Evolutionary conservation across 345 rosid species (phyloP).

Genomic region (Lumnitzera littorea): DNA sequence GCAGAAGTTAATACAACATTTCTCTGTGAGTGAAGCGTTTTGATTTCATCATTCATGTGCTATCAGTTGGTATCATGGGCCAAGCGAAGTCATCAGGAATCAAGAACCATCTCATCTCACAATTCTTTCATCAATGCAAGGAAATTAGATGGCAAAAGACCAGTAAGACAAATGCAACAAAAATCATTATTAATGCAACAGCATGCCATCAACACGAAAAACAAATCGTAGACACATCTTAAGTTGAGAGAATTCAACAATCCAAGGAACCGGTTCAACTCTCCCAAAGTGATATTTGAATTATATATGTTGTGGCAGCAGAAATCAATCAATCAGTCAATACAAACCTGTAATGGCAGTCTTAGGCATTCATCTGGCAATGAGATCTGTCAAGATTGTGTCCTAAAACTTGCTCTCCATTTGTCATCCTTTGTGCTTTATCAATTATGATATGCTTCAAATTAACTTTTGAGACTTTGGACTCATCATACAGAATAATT

Average conservation of each 20-base stretch:
- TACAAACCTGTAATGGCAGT: slow-evolving; percentile 93
- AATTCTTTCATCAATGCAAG: too few relatives aligned
- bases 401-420: slow-evolving; percentile 96
- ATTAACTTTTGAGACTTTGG: slow-evolving; percentile 92
- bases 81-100: too few relatives aligned
- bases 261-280: neutral
- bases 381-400: slow-evolving; percentile 99
- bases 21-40: too few relatives aligned
- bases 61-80: too few relatives aligned
- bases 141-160: too few relatives aligned
- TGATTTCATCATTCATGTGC: too few relatives aligned
- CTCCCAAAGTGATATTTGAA: neutral
- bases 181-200: too few relatives aligned
- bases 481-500: slow-evolving; percentile 93
- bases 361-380: slow-evolving; percentile 80
- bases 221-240: too few relatives aligned
- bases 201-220: too few relatives aligned
- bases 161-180: too few relatives aligned
- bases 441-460: slow-evolving; percentile 98
- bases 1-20: too few relatives aligned
- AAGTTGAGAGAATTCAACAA: neutral
- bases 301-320: neutral
- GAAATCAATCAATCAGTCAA: neutral
- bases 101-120: too few relatives aligned
- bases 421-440: slow-evolving; percentile 99